Base-by-base conservation (phyloP, 768 basidiomycete genomes). In the Suillus subaureus region DNA sequence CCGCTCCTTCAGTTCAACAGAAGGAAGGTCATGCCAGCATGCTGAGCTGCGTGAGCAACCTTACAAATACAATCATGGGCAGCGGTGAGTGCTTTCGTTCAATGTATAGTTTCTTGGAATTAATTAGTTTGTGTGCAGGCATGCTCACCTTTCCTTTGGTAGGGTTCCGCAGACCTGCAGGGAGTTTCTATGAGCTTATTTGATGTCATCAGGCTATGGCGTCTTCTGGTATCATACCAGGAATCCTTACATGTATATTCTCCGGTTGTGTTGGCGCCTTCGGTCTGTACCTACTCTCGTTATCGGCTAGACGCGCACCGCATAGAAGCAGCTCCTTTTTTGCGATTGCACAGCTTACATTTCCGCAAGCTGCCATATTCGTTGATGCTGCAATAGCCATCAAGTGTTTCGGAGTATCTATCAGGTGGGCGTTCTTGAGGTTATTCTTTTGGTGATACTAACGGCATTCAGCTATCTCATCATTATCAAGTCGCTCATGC, bases 391-490 rank as follows among this genome's bases (percentile, higher is more conserved):
- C 96, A 15, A 95, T 99, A 70, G 95, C 95, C 12, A 90, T 89
- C 75, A 99, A 99, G 75, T 99, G 97, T 76, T 97, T 97, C 74
- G 97, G 97, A 23, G 97, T 99, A 4, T 94, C 93, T 40, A 89
- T 96, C 70, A 95, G 94, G 86, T 94, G 78, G 55, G 85, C 43
- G 26, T 61, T 33, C 45, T 45, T 61, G n/a, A 15, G 9, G 23
- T 33, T 3, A 33, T 39, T 31, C 7, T 56, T 9, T 23, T 7
- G 31, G 37, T 43, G 13, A 28, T 61, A 15, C n/a, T 43, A 57
- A 43, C 37, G 35, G 4, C 42, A 51, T 49, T 54, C 70, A 94
- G 92, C 73, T 94, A 95, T 75, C 82, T 95, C 66, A 96, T 96
- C 72, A 95, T 97, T 70, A 88, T 96, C 77, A 94, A 98, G 81